These are phyloP conservation scores for Cercospora sp. DNA, from an alignment of 2,329 filamentous ascomycete genomes.

Conservation along the genomic window DNA sequence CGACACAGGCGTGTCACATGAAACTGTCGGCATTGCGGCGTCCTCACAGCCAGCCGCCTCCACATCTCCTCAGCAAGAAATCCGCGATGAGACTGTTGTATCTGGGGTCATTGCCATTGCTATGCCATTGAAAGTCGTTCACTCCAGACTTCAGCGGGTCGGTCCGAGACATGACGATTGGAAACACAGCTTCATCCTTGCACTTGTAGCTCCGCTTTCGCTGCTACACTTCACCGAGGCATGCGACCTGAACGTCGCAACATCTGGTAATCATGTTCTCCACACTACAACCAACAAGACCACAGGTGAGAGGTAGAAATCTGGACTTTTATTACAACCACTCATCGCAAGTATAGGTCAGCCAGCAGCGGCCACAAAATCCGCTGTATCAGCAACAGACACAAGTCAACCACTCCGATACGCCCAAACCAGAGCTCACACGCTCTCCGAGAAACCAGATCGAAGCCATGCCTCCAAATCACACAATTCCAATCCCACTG, in stretches of 20 bases:
- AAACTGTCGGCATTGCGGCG: conserved; percentile 24
- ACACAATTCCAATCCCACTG: conserved; percentile 10
- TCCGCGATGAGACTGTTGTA: not conserved
- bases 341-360: conserved; percentile 13
- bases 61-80: conserved; percentile 16
- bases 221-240: conserved; percentile 13
- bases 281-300: conserved; percentile 21
- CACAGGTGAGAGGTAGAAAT: conserved; percentile 15
- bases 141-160: not conserved
- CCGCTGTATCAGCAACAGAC: conserved; percentile 36
- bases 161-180: conserved; percentile 7
- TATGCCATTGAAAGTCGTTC: not conserved
- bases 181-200: conserved; percentile 9
- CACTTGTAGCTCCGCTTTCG: conserved; percentile 14
- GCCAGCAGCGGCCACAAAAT: conserved; percentile 19
- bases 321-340: not conserved
- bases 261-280: conserved; percentile 20
- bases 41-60: conserved; percentile 20
- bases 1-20: conserved; percentile 13
- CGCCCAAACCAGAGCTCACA: conserved; percentile 17
- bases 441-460: conserved; percentile 47
- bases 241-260: not conserved
- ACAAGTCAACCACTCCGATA: conserved; percentile 34
- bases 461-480: conserved; percentile 50
- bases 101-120: not conserved